These are phyloP conservation scores for Capronia americana DNA, from an alignment of 2,329 filamentous ascomycete species.

Conservation along the genomic window DNA sequence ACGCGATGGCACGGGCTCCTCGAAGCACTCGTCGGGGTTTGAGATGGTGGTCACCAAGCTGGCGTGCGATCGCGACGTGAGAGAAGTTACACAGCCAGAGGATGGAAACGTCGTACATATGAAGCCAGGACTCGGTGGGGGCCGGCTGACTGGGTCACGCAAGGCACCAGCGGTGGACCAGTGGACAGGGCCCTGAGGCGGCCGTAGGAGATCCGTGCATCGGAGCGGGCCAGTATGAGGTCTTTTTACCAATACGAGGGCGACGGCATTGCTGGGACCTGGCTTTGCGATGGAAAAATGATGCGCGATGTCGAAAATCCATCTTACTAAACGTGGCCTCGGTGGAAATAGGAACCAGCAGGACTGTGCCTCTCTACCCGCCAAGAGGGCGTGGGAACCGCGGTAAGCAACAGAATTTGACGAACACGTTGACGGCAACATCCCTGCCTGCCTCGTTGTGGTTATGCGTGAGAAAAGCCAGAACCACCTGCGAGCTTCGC, in stretches of 20 bases:
- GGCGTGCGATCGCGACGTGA: neutral
- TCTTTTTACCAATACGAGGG: neutral
- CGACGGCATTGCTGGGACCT: neutral
- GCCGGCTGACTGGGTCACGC: constrained; percentile 17
- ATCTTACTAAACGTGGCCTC: constrained; percentile 4
- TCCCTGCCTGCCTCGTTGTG: neutral
- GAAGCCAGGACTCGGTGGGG: constrained; percentile 19
- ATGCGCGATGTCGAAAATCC: neutral
- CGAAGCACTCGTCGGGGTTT: neutral
- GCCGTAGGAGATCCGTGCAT: neutral
- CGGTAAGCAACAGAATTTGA: neutral
- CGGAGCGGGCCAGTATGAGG: constrained; percentile 18
- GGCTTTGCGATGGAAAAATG: neutral
- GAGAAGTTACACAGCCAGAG: neutral
- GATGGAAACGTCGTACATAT: neutral
- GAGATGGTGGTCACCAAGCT: neutral
- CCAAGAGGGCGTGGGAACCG: neutral
- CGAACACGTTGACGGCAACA: neutral
- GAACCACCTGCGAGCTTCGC: neutral
- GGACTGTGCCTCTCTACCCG: neutral
- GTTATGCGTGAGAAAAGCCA: neutral
- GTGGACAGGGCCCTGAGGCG: neutral
- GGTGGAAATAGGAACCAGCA: constrained; percentile 11
- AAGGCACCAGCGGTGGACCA: neutral
- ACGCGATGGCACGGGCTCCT: neutral